phyloP scores from a whole-genome alignment of 108 stramenopile genomes.

The Mediolabrus comicus region DNA sequence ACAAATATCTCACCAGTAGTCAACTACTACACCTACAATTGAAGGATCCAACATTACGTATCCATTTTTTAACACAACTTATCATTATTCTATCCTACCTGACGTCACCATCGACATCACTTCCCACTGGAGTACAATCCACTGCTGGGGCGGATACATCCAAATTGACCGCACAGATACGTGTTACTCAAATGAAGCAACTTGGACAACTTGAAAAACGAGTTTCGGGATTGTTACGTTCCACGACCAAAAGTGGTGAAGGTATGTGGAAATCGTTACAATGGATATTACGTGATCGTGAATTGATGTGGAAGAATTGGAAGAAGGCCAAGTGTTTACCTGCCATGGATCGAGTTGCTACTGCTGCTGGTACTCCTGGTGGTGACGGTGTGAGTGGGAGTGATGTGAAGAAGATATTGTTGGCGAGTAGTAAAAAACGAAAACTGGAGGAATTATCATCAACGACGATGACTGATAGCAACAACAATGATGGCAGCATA shows the following conservation, averaged over 20 bases:
- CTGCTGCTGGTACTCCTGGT: not conserved
- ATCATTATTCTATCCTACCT: slow-evolving; percentile 65
- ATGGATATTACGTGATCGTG: slow-evolving; percentile 54
- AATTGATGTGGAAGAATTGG: slow-evolving; percentile 73
- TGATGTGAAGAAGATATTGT: not conserved
- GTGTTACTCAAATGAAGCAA: slow-evolving; percentile 12
- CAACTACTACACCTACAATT: slow-evolving; percentile 64
- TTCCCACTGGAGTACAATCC: slow-evolving; percentile 2
- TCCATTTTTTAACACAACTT: slow-evolving; percentile 66
- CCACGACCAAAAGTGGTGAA: not conserved
- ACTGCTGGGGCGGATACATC: not conserved
- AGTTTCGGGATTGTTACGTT: slow-evolving; percentile 42
- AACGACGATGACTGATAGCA: not conserved
- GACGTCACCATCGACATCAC: slow-evolving; percentile 37
- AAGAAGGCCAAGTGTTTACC: slow-evolving; percentile 76
- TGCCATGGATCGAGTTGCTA: slow-evolving; percentile 13
- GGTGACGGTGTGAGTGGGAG: not conserved
- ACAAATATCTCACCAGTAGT: slow-evolving; percentile 68
- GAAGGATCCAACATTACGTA: slow-evolving; percentile 54
- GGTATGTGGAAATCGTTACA: slow-evolving; percentile 18
- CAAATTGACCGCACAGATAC: not conserved
- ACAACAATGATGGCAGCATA: not conserved
- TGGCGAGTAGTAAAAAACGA: slow-evolving; percentile 15
- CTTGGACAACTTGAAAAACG: slow-evolving; percentile 42
- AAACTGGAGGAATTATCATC: not conserved